Conservation (phyloP, 306 rosid genomes). For the Prunus fruticosa region DNA sequence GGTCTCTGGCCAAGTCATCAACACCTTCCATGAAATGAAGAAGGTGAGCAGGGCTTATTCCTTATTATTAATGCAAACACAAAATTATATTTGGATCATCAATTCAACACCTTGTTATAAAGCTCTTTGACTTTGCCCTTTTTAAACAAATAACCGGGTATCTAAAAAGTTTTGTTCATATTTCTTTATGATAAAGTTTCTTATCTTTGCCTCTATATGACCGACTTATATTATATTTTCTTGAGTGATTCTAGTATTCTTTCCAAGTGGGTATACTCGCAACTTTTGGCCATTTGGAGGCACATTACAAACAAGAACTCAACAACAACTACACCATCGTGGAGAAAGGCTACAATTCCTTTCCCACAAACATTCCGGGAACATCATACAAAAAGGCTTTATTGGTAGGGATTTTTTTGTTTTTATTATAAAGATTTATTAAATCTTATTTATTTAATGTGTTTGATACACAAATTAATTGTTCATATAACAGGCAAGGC, state of each 20-base stretch:
- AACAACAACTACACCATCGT: constrained; percentile 56
- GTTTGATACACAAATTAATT: not conserved
- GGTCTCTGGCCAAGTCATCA: constrained; percentile 39
- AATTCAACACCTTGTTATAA: not conserved
- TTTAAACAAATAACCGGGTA: not conserved
- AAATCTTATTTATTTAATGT: not conserved
- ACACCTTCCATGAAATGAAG: constrained; percentile 78
- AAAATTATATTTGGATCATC: no score
- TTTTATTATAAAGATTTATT: not conserved
- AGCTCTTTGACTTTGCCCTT: not conserved
- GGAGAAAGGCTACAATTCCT: constrained; percentile 80
- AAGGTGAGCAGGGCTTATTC: constrained; percentile 29
- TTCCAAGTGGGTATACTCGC: constrained; percentile 78
- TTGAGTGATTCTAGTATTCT: constrained; percentile 52
- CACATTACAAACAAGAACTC: constrained; percentile 49
- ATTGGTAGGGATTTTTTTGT: constrained; percentile 27
- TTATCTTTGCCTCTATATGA: not conserved
- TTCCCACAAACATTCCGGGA: constrained; percentile 68
- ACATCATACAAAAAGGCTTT: constrained; percentile 69
- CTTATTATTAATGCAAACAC: no score
- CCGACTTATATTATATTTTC: not conserved
- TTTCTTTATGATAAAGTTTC: not conserved
- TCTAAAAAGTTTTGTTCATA: not conserved
- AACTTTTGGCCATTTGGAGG: constrained; percentile 61
- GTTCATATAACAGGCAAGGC: constrained; percentile 53